Percentiles rank a stretch among this genome's conserved stretches.
phyloP scores from a whole-genome alignment of 78 protist species.

The Dictyostelium brefeldianum region DNA sequence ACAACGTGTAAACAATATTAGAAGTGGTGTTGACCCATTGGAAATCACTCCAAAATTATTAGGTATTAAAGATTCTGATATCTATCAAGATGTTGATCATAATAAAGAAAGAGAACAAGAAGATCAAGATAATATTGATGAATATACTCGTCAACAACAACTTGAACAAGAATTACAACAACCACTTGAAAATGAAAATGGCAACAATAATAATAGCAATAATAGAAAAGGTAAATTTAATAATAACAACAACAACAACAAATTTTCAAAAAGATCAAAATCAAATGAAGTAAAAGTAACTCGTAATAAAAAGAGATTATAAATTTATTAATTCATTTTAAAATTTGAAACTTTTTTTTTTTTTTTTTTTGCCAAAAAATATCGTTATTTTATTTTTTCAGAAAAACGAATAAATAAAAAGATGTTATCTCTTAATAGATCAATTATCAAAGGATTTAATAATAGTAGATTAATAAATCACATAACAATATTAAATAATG shows the following conservation, averaged over 20 bases:
- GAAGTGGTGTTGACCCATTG: not conserved
- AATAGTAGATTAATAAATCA: not conserved
- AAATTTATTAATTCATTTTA: no score
- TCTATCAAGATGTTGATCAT: conserved; percentile 9
- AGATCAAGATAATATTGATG: not conserved
- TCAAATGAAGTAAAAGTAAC: no score
- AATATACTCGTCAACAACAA: not conserved
- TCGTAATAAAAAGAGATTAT: no score
- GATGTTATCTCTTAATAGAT: not conserved
- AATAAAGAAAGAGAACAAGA: not conserved
- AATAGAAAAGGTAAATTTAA: not conserved
- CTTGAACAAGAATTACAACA: not conserved
- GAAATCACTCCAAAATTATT: conserved; percentile 17
- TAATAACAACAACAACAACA: no score
- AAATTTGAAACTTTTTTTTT: no score
- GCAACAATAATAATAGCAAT: not conserved
- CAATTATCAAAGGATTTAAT: not conserved
- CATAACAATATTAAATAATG: not conserved
- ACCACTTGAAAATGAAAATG: not conserved
- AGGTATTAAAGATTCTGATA: conserved; percentile 30
- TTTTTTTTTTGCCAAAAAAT: no score
- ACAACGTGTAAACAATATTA: not conserved
- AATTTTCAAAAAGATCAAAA: no score
- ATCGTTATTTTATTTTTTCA: no score
- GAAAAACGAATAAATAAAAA: no score